Evolutionary conservation across 1,284 basidiomycete species (phyloP), one percentile per base, ranked within the genome.

Genomic region (Cutaneotrichosporon sp.): DNA sequence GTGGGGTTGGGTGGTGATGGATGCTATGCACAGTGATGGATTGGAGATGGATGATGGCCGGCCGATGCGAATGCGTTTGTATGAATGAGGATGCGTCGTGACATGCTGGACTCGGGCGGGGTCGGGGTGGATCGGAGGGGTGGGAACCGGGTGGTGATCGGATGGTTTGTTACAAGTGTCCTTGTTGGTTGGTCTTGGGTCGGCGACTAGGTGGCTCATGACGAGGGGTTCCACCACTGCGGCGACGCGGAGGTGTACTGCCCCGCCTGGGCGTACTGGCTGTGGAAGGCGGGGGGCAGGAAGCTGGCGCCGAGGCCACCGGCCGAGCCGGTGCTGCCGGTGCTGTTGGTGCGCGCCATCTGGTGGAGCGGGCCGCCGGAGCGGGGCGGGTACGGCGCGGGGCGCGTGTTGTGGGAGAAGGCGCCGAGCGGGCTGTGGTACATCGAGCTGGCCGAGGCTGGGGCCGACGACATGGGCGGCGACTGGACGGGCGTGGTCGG

Each of bases 401-500:
- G 53, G 25, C 53, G 53, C 18, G 52, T 11, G 50, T n/a, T 16
- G 36, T 36, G 24, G 24, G 38, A 24, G 36, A 54, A 25, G 24
- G n/a, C n/a, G n/a, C 11, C 13, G 25, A 54, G n/a, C 16, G 54
- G 33, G 50, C 31, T 13, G 52, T 29, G 27, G 36, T 51, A 9
- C 54, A 33, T 45, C 13, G 58, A 57, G 31, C 51, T 34, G 18
- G 54, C 54, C 10, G 54, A 56, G 16, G 49, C 4, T 18, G 57
- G 46, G n/a, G 34, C 46, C 16, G 56, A 38, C 14, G 11, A 42
- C 29, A n/a, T 29, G 7, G 20, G 52, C 45, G 36, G 51, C 20
- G 58, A 54, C 54, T 53, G 51, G 13, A 16, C 51, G 22, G 31
- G 51, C 20, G 51, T 53, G 51, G 33, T 36, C 9, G 33, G 47